A percentile compares a stretch with the other conserved stretches of the same genome.
These are phyloP conservation scores for Cystobasidium ongulense DNA, from an alignment of 768 basidiomycete species.

Conservation along the genomic window DNA sequence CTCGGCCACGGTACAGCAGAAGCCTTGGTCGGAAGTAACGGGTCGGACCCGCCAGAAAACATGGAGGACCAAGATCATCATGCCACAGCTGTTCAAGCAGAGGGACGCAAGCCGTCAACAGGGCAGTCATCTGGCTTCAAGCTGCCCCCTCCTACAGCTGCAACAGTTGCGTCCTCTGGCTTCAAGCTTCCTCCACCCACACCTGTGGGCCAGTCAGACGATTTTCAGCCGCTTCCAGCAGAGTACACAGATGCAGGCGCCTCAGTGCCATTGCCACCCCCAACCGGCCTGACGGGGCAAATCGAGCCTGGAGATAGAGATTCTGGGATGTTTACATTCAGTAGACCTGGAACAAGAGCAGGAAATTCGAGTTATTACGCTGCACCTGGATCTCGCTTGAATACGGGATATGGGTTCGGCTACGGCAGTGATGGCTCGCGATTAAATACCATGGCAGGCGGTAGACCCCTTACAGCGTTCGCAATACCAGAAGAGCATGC, in stretches of 20 bases:
- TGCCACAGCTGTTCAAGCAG: background rate
- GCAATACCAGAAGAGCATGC: conserved; percentile 22
- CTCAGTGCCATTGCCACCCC: background rate
- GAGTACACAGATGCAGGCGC: background rate
- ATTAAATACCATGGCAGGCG: background rate
- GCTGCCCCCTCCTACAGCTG: conserved; percentile 9
- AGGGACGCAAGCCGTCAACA: conserved; percentile 1
- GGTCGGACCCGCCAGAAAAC: background rate
- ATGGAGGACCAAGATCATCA: background rate
- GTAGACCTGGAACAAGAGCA: conserved; percentile 16
- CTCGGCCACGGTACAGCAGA: too few relatives aligned
- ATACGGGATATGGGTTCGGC: background rate
- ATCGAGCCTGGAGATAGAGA: background rate
- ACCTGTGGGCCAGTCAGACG: background rate
- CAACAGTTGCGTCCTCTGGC: background rate
- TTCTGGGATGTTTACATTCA: conserved; percentile 25
- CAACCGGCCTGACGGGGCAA: background rate
- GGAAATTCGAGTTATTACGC: conserved; percentile 22
- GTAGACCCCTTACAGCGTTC: conserved; percentile 14
- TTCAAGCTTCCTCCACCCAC: conserved; percentile 7
- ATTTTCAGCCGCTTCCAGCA: background rate
- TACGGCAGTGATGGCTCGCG: background rate
- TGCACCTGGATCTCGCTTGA: background rate
- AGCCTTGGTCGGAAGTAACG: too few relatives aligned
- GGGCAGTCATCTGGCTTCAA: conserved; percentile 9